Evolutionary conservation across 345 rosid genomes (phyloP), one percentile per base, ranked within the genome.

Genomic region (Rhodamnia rubescens): DNA sequence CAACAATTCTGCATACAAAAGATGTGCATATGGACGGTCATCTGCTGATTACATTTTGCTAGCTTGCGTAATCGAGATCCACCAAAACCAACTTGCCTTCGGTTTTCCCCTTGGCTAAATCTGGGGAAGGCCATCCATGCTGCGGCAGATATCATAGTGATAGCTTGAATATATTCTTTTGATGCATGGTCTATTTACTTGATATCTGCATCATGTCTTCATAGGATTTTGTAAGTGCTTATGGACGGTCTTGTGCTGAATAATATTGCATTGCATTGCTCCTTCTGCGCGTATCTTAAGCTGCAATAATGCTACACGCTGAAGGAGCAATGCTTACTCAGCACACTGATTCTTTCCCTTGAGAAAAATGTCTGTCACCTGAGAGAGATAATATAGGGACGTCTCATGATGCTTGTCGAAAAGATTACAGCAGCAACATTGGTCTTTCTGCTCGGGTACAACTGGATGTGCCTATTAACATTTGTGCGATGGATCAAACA

Each of bases 311-410:
- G 57, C 7, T 20, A 20, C 7, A 24, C 20, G 24, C 57, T 54
- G 24, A 54, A 54, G 24, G 10, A 54, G 57, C 26, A 20, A 54
- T 54, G 3, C 57, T 20, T 3, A 3, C 7, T 54, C 57, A 54
- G 57, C 57, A 54, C 26, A 95, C 98, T 7, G 99, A 96, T 83
- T 98, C 99, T 88, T 96, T 96, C 99, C 99, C 94, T 87, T 90
- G 91, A 24, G 98, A 94, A 93, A 95, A 96, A 74, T 95, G 94
- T 84, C 99, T 92, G 86, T 96, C 98, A 82, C 99, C 99, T 96
- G 95, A 84, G 86, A 89, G 85, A 59, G 83, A 50, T 50, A 13
- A 50, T 50, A 10, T 10, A 50, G 52, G 52, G 52, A 50, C 52
- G 52, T 50, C 52, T 50, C 52, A 50, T 50, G 52, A 50, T 50